Percentiles rank a stretch among this genome's conserved stretches.
Evolutionary conservation across 345 rosid species (phyloP).

Genomic region (Toxicodendron radicans): DNA sequence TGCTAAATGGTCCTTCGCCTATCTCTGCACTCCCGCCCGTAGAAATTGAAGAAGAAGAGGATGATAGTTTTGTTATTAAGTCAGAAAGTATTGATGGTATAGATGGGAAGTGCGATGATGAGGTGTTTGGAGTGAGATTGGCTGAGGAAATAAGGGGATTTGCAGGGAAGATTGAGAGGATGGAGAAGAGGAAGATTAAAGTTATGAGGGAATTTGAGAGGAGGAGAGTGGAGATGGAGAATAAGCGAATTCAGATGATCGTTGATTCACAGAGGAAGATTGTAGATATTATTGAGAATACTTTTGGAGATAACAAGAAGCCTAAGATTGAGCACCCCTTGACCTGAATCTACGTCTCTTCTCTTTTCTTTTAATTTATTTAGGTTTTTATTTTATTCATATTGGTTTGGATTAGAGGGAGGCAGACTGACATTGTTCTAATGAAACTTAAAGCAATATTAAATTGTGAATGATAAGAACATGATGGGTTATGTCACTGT

Average conservation of each 20-base stretch:
- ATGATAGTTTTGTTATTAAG: slow-evolving; percentile 37
- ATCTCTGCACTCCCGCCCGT: slow-evolving; percentile 55
- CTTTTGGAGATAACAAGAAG: slow-evolving; percentile 23
- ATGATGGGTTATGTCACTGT: no score
- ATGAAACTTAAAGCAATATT: no score
- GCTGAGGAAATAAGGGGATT: slow-evolving; percentile 61
- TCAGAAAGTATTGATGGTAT: slow-evolving; percentile 66
- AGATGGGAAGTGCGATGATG: slow-evolving; percentile 45
- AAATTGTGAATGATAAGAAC: no score
- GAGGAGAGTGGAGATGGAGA: slow-evolving; percentile 72
- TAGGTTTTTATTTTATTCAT: no score
- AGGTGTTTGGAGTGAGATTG: slow-evolving; percentile 31
- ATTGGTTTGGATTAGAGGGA: no score
- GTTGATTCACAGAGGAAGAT: slow-evolving; percentile 55
- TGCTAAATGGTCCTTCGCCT: slow-evolving; percentile 64
- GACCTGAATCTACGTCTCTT: no score
- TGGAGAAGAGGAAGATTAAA: slow-evolving; percentile 77
- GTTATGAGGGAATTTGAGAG: slow-evolving; percentile 57
- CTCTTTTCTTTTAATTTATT: neutral
- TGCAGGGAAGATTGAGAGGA: slow-evolving; percentile 49
- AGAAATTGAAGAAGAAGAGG: slow-evolving; percentile 36
- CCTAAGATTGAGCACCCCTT: neutral
- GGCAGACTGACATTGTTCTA: no score
- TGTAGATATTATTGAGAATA: slow-evolving; percentile 40
- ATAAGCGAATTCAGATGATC: slow-evolving; percentile 51